Evolutionary conservation across 257 asterid species (phyloP).

Genomic region (Primulina eburnea): DNA sequence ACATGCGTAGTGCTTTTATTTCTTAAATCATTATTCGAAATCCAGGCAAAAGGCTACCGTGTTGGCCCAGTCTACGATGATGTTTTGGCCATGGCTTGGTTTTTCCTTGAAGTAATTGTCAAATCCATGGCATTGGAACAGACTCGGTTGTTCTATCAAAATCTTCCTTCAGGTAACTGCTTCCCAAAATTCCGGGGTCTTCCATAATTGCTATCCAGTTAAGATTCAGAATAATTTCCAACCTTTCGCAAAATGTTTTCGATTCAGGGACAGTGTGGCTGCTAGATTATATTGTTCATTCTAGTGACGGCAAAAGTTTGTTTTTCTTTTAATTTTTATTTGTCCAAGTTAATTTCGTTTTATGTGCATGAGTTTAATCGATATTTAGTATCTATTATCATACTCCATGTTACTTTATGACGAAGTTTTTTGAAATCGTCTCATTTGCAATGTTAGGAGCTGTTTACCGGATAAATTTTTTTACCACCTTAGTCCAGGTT

Average conservation of each 20-base stretch:
- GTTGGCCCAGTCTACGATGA: slow-evolving; percentile 99
- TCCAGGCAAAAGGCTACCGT: slow-evolving; percentile 96
- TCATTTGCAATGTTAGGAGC: slow-evolving; percentile 6
- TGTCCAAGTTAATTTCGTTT: background rate
- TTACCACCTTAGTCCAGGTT: background rate
- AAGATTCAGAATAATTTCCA: background rate
- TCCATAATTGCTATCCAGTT: background rate
- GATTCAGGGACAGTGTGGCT: background rate
- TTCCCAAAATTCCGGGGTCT: slow-evolving; percentile 18
- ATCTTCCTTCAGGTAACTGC: slow-evolving; percentile 74
- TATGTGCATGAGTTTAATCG: background rate
- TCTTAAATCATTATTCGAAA: slow-evolving; percentile 27
- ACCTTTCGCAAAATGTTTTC: background rate
- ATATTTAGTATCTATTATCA: background rate
- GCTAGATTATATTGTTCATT: background rate
- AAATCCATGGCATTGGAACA: slow-evolving; percentile 98
- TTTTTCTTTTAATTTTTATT: too few species aligned
- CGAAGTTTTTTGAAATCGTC: background rate
- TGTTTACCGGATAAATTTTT: background rate
- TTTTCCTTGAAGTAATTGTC: slow-evolving; percentile 94
- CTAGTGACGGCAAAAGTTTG: background rate
- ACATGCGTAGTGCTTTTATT: slow-evolving; percentile 21
- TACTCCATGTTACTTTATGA: background rate
- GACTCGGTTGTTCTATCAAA: slow-evolving; percentile 81
- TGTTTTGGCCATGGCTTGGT: slow-evolving; percentile 99